Percentiles rank a stretch among this genome's conserved stretches.
These are phyloP conservation scores for Rhodotorula babjevae DNA, from an alignment of 768 basidiomycete genomes.

Conservation along the genomic window DNA sequence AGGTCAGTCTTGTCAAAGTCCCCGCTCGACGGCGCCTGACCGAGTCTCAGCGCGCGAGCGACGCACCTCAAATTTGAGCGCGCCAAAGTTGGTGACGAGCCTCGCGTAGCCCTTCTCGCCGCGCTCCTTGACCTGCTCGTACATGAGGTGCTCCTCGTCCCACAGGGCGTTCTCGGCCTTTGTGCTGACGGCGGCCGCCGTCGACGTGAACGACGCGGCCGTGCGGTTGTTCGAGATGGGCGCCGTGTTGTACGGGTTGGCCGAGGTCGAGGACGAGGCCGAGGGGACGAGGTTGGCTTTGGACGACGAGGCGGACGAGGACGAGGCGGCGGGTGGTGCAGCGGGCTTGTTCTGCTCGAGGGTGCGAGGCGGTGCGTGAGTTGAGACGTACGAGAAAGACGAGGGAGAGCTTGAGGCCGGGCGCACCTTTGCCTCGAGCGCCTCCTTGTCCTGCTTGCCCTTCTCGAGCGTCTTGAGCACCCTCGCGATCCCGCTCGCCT, in stretches of 20 bases:
- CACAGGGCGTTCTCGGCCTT: slow-evolving; percentile 76
- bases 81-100: slow-evolving; percentile 68
- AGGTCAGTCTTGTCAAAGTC: background rate
- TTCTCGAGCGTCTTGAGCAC: slow-evolving; percentile 30
- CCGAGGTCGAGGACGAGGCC: slow-evolving; percentile 45
- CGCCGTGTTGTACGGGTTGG: slow-evolving; percentile 55
- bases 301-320: slow-evolving; percentile 19
- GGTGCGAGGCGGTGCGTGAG: background rate
- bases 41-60: background rate
- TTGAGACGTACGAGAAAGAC: no score
- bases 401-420: no score
- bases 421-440: background rate
- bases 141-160: slow-evolving; percentile 99
- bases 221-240: slow-evolving; percentile 64
- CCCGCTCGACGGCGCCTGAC: background rate
- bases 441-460: slow-evolving; percentile 17
- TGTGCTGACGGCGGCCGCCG: slow-evolving; percentile 73
- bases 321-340: background rate
- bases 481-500: slow-evolving; percentile 41
- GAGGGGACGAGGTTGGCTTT: slow-evolving; percentile 45
- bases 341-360: background rate
- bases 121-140: slow-evolving; percentile 82
- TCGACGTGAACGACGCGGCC: slow-evolving; percentile 90
- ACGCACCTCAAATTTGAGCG: slow-evolving; percentile 33
- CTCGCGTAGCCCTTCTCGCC: slow-evolving; percentile 93